Base-by-base conservation (phyloP, 2,329 filamentous ascomycete species). In the Clonostachys solani region DNA sequence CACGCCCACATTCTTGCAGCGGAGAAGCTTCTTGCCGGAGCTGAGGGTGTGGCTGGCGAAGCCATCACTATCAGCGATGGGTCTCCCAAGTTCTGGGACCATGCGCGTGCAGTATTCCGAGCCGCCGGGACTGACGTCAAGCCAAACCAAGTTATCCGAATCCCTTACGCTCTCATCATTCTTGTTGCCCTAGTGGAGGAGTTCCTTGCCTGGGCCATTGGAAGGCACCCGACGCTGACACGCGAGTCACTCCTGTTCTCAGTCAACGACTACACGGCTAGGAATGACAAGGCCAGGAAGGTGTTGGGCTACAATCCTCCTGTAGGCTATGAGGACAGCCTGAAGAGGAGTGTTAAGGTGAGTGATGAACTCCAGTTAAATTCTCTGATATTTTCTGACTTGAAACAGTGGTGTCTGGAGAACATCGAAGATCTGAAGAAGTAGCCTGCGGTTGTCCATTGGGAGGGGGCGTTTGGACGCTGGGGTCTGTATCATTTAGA, bases 51-150 rank as follows among this genome's bases (percentile, higher is more conserved):
- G 43, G 88, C 92, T 62, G 94, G 92, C 49, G 85, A 96, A 65
- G 84, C 84, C 44, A 92, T 97, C 72, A 84, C 96, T 69, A 81
- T 97, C 60, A 94, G 90, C 48, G 97, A 97, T 65, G 89, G 91
- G 67, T 75, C 83, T 56, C 92, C 92, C 5, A 76, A 95, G 17
- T 95, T 96, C 67, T 95, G 94, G 83, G 90, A 95, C 66, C 87
- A 95, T 62, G 82, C 87, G 49, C 79, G 89, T 38, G 82, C 84
- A 37, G 77, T 96, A 42, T 97, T 89, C 89, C 71, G 70, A 52
- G 76, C 74, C 40, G 79, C 79, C 12, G 82, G 82, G 34, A 29
- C 23, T 29, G 73, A 66, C 48, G 62, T 69, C 7, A 67, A 68
- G 49, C 80, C 79, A 18, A 76, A 72, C 6, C 71, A 74, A 43